phyloP scores from a whole-genome alignment of 2,329 filamentous ascomycete genomes.

The Rhinocladiella mackenziei region DNA sequence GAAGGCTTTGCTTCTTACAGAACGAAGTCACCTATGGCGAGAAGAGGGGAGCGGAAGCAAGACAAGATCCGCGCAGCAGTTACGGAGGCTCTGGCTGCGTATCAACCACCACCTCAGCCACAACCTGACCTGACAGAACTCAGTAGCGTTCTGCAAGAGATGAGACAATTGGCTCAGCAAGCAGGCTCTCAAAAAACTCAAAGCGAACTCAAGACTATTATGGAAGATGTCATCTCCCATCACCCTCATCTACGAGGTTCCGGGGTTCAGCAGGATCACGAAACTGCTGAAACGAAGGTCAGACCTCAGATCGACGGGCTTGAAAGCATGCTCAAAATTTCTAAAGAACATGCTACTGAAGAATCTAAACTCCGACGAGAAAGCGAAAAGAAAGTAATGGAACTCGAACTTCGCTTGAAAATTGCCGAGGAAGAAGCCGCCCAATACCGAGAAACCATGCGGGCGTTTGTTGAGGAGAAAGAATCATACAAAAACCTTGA shows the following conservation, averaged over 20 bases:
- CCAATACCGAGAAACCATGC: conserved; percentile 50
- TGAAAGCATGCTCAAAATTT: conserved; percentile 62
- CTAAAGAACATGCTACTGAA: conserved; percentile 61
- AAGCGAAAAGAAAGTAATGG: conserved; percentile 67
- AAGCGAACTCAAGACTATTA: conserved; percentile 57
- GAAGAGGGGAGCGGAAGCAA: conserved; percentile 60
- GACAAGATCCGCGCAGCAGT: conserved; percentile 59
- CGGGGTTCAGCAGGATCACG: conserved; percentile 48
- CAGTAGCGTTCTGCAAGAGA: conserved; percentile 38
- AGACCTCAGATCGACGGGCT: conserved; percentile 61
- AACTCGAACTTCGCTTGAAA: conserved; percentile 66
- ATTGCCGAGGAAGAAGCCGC: conserved; percentile 58
- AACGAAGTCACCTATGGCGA: conserved; percentile 65
- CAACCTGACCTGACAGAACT: conserved; percentile 39
- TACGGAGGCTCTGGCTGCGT: conserved; percentile 59
- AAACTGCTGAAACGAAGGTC: conserved; percentile 48
- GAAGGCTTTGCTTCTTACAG: conserved; percentile 54
- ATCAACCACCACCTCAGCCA: conserved; percentile 31
- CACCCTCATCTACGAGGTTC: conserved; percentile 53
- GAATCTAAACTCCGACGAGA: conserved; percentile 61
- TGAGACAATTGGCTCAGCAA: conserved; percentile 30
- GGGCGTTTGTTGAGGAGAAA: conserved; percentile 64
- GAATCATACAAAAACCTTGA: conserved; percentile 59
- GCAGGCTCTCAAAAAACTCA: conserved; percentile 25
- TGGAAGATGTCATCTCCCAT: conserved; percentile 60